Percentiles rank a stretch among this genome's conserved stretches.
These are phyloP conservation scores for Dorcoceras hygrometricum DNA, from an alignment of 257 asterid species.

Conservation along the genomic window DNA sequence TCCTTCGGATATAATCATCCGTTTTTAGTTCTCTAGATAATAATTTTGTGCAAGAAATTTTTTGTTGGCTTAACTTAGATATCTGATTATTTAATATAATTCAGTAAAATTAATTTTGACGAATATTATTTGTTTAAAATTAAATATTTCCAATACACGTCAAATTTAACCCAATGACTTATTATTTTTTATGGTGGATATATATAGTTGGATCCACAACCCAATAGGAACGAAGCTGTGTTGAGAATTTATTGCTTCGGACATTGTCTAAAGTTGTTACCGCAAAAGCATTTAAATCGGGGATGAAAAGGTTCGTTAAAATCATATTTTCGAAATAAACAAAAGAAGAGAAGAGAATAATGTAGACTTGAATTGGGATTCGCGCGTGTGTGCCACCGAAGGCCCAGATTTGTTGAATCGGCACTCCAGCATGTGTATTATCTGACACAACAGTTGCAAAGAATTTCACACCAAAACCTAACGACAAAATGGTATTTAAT, in stretches of 20 bases:
- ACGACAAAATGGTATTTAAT: slow-evolving; percentile 9
- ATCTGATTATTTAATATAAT: too few species aligned
- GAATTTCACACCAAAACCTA: slow-evolving; percentile 16
- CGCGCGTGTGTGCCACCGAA: neutral
- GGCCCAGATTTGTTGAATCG: neutral
- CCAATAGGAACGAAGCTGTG: neutral
- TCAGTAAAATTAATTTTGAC: too few species aligned
- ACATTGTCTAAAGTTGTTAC: neutral
- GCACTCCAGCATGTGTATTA: neutral
- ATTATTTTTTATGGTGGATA: too few species aligned
- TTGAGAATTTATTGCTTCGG: neutral
- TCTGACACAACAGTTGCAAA: neutral
- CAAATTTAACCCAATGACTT: too few species aligned
- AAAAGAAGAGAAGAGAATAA: neutral
- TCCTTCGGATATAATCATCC: too few species aligned
- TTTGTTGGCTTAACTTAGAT: too few species aligned
- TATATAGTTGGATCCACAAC: neutral
- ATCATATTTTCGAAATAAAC: neutral
- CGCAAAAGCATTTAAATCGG: neutral
- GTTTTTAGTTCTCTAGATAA: too few species aligned
- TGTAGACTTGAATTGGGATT: neutral
- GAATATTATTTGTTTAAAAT: neutral
- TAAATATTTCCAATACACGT: too few species aligned
- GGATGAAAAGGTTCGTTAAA: too few species aligned
- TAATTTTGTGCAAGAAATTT: too few species aligned